Evolutionary conservation across 306 rosid genomes (phyloP), one percentile per base, ranked within the genome.

Genomic region (Prunus davidiana): DNA sequence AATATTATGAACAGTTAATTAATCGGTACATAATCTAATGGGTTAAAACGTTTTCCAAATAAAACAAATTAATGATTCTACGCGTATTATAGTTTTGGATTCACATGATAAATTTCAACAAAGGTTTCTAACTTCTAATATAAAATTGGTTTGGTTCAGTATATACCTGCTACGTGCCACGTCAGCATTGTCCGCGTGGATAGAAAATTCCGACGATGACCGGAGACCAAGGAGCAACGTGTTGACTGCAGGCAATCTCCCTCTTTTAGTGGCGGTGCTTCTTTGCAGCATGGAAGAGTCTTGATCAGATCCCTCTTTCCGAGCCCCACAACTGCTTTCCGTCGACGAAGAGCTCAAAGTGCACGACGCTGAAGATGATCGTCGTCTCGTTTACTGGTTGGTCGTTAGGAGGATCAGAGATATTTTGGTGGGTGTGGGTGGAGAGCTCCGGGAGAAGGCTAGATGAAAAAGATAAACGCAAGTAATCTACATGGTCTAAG

Each of bases 381-480:
- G 77, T 14, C 46, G 64, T 46, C 76, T 62, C 41, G 51, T 22
- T 43, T 6, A 47, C 68, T 34, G 60, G 27, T 38, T 38, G 43
- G 16, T 13, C 63, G 1, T 43, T 19, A 3, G 60, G 18, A 15
- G 45, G 10, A 30, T 38, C 69, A 16, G 74, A 66, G 50, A 2
- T 34, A 57, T 22, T 28, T 24, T 30, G 34, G 8, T 13, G 19
- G 65, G 18, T 24, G 65, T 3, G 28, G 41, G 12, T 7, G 67
- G 46, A 30, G 67, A 16, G 43, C 67, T 63, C 67, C 46, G 66
- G 78, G 71, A 54, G 75, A 54, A 81, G 76, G 46, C 77, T 79
- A 12, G 91, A 86, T 0, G 92, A 88, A 60, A 86, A 82, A 3
- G 93, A 89, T 51, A 89, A 81, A 14, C 93, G 89, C 79, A 86